These are phyloP conservation scores for Salix arbutifolia DNA, from an alignment of 345 rosid genomes.

Conservation along the genomic window DNA sequence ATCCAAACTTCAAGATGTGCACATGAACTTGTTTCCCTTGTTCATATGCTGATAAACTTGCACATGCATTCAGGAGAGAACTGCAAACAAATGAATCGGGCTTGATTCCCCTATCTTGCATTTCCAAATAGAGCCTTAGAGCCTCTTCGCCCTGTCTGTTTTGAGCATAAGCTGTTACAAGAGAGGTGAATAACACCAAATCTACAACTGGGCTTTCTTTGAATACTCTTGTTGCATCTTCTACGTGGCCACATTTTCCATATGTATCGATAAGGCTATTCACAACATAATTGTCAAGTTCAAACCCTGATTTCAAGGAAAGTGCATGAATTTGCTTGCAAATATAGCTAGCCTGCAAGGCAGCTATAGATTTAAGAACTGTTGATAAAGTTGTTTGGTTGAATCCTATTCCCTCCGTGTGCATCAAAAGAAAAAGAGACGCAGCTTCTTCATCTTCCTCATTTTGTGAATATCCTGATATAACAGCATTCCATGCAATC, in stretches of 20 bases:
- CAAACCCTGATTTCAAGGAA: conserved; percentile 42
- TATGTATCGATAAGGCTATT: conserved; percentile 60
- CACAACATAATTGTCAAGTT: conserved; percentile 35
- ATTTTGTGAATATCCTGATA: conserved; percentile 51
- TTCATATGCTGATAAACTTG: conserved; percentile 61
- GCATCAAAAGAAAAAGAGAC: conserved; percentile 42
- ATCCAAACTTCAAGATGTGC: conserved; percentile 52
- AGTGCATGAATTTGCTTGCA: conserved; percentile 50
- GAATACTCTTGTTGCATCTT: conserved; percentile 45
- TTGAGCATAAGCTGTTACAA: conserved; percentile 54
- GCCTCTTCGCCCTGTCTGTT: conserved; percentile 65
- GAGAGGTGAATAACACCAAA: conserved; percentile 50
- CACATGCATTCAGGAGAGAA: conserved; percentile 59
- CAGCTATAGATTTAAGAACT: conserved; percentile 48
- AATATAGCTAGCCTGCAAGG: conserved; percentile 29
- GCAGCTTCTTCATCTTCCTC: conserved; percentile 44
- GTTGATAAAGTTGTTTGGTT: conserved; percentile 56
- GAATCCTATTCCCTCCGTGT: conserved; percentile 36
- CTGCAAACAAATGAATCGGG: conserved; percentile 64
- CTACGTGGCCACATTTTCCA: conserved; percentile 45
- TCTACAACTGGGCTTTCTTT: conserved; percentile 29
- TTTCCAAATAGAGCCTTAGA: conserved; percentile 43
- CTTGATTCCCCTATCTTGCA: conserved; percentile 36
- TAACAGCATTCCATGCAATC: conserved; percentile 54
- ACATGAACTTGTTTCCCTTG: conserved; percentile 66